Evolutionary conservation across 192 early-diverging fungal species (phyloP), one percentile per base, ranked within the genome.

Genomic region (Spinellus fusiger): DNA sequence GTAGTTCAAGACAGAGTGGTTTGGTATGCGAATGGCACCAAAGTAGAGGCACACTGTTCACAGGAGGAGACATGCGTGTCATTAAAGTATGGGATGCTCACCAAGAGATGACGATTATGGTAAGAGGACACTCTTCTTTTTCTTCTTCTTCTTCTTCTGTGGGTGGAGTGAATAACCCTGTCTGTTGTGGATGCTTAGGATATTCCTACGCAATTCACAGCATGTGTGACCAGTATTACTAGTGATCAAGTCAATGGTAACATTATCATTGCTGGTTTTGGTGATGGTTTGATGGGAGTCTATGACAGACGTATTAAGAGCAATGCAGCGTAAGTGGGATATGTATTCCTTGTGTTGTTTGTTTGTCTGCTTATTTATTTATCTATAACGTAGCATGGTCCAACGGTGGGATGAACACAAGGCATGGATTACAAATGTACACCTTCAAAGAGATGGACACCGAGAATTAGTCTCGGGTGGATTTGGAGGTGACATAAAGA

Each of bases 1-100:
- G 77, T 37, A 80, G 59, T 49, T 73, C 53, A 33, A 71, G 69
- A 54, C 73, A 77, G 61, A 79, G 73, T 27, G 87, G 88, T 0
- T 62, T 89, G 13, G 77, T 92, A 6, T 75, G 73, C 1, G 88
- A 92, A 22, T 93, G 92, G 92, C 87, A 93, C 61, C 92, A 93
- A 73, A 61, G 64, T 25, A 70, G 79, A 16, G 92, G 90, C 7
- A 61, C 67, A 1, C 65, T 93, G 0, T 68, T 87, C 22, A 80
- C 86, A 20, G 80, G 80, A 37, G 92, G 92, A 18, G 87, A 88
- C 65, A 70, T 77, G 5, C 59, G 79, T 13, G 56, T 82, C 13
- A 84, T 92, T 51, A 74, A 83, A 44, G 78, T 93, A 0, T 93
- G 92, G 92, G 90, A 92, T 77, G 87, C 89, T 10, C 78, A 86